Evolutionary conservation across 345 rosid genomes (phyloP).

Genomic region (Erucastrum elatum): DNA sequence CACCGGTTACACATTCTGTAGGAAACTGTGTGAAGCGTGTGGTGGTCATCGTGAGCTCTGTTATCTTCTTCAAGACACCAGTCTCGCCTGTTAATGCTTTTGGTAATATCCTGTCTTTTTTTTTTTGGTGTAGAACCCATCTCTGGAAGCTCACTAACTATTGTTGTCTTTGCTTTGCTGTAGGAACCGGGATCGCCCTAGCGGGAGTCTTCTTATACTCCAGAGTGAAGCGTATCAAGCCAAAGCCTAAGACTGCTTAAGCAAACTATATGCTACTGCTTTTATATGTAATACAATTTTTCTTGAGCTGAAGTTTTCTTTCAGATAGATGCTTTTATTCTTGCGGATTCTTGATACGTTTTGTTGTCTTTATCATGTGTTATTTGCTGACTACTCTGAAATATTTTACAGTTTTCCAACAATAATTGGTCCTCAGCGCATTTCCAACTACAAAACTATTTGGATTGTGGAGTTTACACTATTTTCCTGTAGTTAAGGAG

Average conservation of each 20-base stretch:
- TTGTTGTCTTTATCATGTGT: background rate
- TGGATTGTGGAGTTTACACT: background rate
- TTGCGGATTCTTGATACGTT: conserved; percentile 26
- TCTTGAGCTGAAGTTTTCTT: conserved; percentile 24
- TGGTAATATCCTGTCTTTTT: conserved; percentile 48
- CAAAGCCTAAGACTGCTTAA: conserved; percentile 78
- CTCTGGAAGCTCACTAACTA: conserved; percentile 13
- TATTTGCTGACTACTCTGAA: background rate
- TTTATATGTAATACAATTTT: conserved; percentile 5
- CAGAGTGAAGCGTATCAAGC: conserved; percentile 87
- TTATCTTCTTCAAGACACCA: conserved; percentile 79
- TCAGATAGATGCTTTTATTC: conserved; percentile 28
- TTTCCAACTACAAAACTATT: background rate
- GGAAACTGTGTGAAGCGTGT: conserved; percentile 99
- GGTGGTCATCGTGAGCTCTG: conserved; percentile 99
- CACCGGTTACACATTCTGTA: conserved; percentile 96
- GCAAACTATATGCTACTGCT: conserved; percentile 19
- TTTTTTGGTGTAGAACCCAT: background rate
- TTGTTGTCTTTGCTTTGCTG: conserved; percentile 19
- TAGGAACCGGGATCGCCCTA: conserved; percentile 94
- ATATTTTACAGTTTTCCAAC: background rate
- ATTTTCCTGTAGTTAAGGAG: no score
- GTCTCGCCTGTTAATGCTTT: conserved; percentile 80
- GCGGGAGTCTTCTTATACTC: conserved; percentile 96
- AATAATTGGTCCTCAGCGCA: background rate